Conservation (phyloP, 2,329 filamentous ascomycete genomes). For the Fusarium pininemorale region DNA sequence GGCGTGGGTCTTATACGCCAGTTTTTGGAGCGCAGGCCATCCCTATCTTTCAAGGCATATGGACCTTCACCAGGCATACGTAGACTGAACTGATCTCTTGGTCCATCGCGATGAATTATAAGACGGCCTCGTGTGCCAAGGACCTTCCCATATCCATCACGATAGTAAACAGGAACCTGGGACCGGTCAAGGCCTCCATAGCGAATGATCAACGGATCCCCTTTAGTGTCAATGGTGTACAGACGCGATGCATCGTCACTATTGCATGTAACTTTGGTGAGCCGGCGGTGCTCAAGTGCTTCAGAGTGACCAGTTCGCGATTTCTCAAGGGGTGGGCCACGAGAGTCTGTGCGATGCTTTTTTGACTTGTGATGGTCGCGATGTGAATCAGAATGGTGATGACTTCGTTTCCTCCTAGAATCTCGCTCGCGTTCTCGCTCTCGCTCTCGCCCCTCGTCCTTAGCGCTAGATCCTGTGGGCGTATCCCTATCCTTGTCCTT, state of each 20-base stretch:
- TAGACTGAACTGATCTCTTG: conserved; percentile 64
- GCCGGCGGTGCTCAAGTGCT: conserved; percentile 9
- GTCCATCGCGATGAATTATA: conserved; percentile 73
- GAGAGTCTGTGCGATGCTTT: conserved; percentile 25
- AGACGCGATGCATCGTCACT: conserved; percentile 37
- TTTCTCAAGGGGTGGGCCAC: conserved; percentile 17
- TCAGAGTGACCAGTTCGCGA: conserved; percentile 4
- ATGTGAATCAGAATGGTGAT: conserved; percentile 25
- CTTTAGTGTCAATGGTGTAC: conserved; percentile 76
- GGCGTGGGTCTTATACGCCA: conserved; percentile 51
- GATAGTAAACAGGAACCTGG: conserved; percentile 75
- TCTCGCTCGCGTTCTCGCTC: conserved; percentile 33
- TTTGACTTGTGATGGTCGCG: conserved; percentile 30
- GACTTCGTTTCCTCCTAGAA: conserved; percentile 32
- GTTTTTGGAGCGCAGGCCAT: conserved; percentile 57
- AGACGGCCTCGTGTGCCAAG: conserved; percentile 70
- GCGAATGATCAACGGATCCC: conserved; percentile 77
- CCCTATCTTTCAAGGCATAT: conserved; percentile 51
- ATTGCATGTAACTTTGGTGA: conserved; percentile 3
- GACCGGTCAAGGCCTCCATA: conserved; percentile 81
- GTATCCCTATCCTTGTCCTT: conserved; percentile 48
- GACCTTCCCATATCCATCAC: conserved; percentile 73
- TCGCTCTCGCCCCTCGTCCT: conserved; percentile 27
- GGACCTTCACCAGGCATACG: conserved; percentile 54
- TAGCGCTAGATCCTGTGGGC: conserved; percentile 14